Percentiles rank a stretch among this genome's conserved stretches.
phyloP scores from a whole-genome alignment of 2,329 filamentous ascomycete species.

The Penicillium nordicum region DNA sequence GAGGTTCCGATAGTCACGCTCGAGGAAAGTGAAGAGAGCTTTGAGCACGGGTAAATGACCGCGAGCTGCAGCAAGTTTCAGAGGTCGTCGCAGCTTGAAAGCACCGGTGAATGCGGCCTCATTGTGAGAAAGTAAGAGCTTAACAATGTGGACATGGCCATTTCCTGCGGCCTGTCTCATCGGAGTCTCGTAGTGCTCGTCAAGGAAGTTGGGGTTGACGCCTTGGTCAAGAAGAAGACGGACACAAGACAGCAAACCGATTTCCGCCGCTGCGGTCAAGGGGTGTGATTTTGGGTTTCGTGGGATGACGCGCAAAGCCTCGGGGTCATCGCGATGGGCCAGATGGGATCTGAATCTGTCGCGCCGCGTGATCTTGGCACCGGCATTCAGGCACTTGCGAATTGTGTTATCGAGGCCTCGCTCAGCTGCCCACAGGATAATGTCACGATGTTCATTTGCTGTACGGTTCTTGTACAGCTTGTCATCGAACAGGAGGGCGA shows the following conservation, averaged over 20 bases:
- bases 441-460: too few species aligned
- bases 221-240: not conserved
- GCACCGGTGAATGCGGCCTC: not conserved
- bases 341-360: not conserved
- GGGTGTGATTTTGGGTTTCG: not conserved
- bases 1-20: not conserved
- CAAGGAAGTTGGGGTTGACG: not conserved
- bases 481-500: not conserved
- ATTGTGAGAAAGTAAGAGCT: not conserved
- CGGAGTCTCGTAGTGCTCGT: not conserved
- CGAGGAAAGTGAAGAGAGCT: not conserved
- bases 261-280: not conserved
- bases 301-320: not conserved
- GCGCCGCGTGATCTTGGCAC: not conserved
- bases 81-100: not conserved
- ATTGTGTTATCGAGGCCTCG: not conserved
- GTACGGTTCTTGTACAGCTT: not conserved
- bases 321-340: not conserved
- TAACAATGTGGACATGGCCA: not conserved
- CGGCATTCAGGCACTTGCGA: not conserved
- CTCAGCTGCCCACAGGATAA: not conserved
- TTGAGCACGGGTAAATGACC: not conserved
- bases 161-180: not conserved
- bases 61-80: not conserved
- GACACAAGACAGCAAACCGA: not conserved